Conservation (phyloP, 768 basidiomycete species). For the Nidularia pulvinata region DNA sequence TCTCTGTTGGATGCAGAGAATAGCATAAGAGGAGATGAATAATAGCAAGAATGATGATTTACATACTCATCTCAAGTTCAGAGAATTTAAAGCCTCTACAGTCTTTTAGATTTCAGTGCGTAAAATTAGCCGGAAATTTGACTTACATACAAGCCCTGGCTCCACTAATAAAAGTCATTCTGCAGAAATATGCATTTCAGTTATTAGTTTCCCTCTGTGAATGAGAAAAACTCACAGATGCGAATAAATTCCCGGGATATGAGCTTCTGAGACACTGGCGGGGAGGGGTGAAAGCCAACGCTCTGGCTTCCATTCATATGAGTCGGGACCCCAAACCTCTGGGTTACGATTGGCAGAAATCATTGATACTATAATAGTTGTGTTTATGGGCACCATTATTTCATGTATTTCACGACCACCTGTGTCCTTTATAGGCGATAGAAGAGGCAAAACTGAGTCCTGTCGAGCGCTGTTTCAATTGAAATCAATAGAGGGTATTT, state of each 20-base stretch:
- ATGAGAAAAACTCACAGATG: constrained; percentile 26
- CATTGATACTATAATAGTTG: constrained; percentile 33
- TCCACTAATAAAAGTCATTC: constrained; percentile 44
- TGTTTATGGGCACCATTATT: constrained; percentile 35
- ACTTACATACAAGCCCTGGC: constrained; percentile 44
- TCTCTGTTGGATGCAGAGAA: background rate
- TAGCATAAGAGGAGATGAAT: background rate
- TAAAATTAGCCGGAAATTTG: background rate
- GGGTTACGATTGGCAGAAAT: constrained; percentile 34
- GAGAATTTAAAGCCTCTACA: constrained; percentile 53
- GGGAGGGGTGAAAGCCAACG: constrained; percentile 43
- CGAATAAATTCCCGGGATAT: constrained; percentile 43
- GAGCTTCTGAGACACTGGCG: constrained; percentile 28
- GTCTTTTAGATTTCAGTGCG: background rate
- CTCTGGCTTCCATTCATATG: constrained; percentile 50
- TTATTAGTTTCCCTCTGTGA: background rate
- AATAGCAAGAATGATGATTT: background rate
- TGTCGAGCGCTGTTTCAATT: constrained; percentile 23
- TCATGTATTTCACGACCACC: constrained; percentile 33
- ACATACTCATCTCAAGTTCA: constrained; percentile 51
- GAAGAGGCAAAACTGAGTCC: constrained; percentile 40
- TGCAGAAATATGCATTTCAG: constrained; percentile 7
- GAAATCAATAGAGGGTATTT: background rate
- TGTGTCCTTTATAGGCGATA: constrained; percentile 26
- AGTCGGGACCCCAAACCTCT: constrained; percentile 45